A percentile compares a stretch with the other conserved stretches of the same genome.
phyloP scores from a whole-genome alignment of 768 basidiomycete genomes.

The Psilocybe tampanensis region DNA sequence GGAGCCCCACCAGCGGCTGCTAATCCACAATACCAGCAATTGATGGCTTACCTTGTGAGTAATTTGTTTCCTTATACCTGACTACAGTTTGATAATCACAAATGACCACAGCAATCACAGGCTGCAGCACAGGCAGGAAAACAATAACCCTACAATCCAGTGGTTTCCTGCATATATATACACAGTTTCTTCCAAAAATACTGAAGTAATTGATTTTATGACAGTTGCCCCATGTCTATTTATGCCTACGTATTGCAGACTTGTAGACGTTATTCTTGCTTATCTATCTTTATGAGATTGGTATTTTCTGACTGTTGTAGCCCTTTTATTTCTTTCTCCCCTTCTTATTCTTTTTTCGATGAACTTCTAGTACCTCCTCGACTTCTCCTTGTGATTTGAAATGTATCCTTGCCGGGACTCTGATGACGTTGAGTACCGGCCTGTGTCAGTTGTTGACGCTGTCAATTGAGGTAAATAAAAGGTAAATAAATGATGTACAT shows the following conservation, averaged over 20 bases:
- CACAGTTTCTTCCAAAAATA: background rate
- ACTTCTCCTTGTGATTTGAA: background rate
- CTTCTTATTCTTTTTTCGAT: too few relatives aligned
- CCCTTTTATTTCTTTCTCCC: background rate
- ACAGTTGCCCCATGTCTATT: constrained; percentile 2
- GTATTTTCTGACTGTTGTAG: constrained; percentile 15
- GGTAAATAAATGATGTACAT: constrained; percentile 1
- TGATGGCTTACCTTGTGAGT: constrained; percentile 71
- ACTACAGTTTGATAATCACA: constrained; percentile 1
- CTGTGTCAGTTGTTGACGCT: too few relatives aligned
- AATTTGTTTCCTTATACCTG: background rate
- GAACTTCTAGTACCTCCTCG: constrained; percentile 4
- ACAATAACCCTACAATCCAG: constrained; percentile 19
- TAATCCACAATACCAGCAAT: constrained; percentile 59
- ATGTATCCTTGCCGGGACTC: background rate
- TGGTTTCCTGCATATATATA: background rate
- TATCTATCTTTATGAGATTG: constrained; percentile 27
- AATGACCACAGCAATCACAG: constrained; percentile 34
- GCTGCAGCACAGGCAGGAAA: constrained; percentile 28
- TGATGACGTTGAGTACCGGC: constrained; percentile 22
- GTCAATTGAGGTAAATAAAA: background rate
- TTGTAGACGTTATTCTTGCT: constrained; percentile 9
- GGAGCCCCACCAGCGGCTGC: constrained; percentile 40
- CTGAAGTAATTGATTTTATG: constrained; percentile 5
- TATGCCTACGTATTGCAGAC: background rate